Conservation (phyloP, 2,329 filamentous ascomycete genomes). For the Curvularia sp. region DNA sequence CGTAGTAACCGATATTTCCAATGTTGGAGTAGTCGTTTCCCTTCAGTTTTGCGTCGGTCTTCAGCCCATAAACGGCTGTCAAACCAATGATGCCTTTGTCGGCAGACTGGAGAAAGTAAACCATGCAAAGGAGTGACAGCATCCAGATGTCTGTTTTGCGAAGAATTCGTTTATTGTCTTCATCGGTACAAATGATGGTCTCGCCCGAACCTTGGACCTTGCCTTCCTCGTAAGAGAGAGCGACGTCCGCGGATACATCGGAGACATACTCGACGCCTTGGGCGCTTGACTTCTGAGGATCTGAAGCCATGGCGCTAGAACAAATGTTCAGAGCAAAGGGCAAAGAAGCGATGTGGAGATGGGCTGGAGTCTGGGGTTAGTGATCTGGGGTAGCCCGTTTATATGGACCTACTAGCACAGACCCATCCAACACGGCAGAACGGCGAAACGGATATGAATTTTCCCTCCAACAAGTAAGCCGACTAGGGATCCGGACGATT, state of each 20-base stretch:
- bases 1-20: conserved; percentile 58
- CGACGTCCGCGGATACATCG: conserved; percentile 21
- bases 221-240: conserved; percentile 31
- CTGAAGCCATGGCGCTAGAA: conserved; percentile 25
- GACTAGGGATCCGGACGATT: not conserved
- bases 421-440: conserved; percentile 5
- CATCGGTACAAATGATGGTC: conserved; percentile 30
- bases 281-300: conserved; percentile 23
- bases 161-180: conserved; percentile 33
- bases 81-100: conserved; percentile 60
- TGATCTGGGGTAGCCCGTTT: conserved; percentile 10
- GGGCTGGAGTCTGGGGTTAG: conserved; percentile 15
- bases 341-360: conserved; percentile 13
- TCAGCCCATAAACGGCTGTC: conserved; percentile 64
- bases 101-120: conserved; percentile 35
- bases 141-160: conserved; percentile 34
- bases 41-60: conserved; percentile 42
- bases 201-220: conserved; percentile 24
- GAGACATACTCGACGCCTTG: conserved; percentile 21
- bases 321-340: not conserved
- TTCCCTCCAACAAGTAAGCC: conserved; percentile 11
- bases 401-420: conserved; percentile 5
- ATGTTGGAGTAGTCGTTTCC: conserved; percentile 59
- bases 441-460: conserved; percentile 9
- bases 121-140: conserved; percentile 35